Evolutionary conservation across 345 rosid species (phyloP).

Genomic region (Durio zibethinus): DNA sequence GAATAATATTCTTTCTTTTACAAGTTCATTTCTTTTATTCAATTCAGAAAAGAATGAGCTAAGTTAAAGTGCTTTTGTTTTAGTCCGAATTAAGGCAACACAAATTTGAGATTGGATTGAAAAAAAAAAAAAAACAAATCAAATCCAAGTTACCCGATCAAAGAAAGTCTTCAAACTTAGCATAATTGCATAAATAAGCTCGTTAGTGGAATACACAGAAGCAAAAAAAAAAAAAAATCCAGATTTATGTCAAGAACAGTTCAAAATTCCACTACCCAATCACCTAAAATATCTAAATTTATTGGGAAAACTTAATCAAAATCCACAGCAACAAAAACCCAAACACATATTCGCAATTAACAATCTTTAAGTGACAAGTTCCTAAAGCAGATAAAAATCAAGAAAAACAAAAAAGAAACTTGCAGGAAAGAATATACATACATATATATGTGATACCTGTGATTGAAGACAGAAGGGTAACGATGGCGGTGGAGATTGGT

Average conservation of each 20-base stretch:
- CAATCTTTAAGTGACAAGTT: neutral
- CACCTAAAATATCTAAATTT: neutral
- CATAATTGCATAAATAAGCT: neutral
- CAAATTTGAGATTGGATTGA: neutral
- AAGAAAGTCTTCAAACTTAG: neutral
- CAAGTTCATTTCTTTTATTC: neutral
- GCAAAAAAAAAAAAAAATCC: neutral
- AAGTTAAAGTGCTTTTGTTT: neutral
- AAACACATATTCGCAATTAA: neutral
- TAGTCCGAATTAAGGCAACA: neutral
- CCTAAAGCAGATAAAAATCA: neutral
- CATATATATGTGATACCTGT: neutral
- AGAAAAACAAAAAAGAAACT: neutral
- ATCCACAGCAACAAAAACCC: neutral
- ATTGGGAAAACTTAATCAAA: neutral
- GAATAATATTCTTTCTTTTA: no score
- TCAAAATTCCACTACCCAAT: neutral
- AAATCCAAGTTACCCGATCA: neutral
- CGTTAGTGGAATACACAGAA: slow-evolving; percentile 1
- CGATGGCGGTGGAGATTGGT: neutral
- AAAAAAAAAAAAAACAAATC: neutral
- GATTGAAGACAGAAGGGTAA: neutral
- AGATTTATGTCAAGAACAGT: neutral
- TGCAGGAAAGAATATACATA: neutral
- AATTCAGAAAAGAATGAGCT: neutral